Conservation (phyloP, 2,329 filamentous ascomycete genomes). For the Apiospora pterosperma region DNA sequence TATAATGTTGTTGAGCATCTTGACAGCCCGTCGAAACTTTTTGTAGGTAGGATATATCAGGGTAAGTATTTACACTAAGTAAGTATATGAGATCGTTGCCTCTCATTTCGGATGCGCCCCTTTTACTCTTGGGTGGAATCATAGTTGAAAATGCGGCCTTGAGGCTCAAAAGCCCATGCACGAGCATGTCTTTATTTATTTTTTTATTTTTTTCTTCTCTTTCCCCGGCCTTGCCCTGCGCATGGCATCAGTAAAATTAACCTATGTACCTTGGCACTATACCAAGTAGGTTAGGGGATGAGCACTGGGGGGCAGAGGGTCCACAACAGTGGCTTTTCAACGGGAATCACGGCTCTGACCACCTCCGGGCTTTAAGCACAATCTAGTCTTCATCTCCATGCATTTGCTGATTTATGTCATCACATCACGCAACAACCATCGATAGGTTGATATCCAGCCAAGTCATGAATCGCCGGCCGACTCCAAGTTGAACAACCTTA, state of each 20-base stretch:
- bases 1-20: not conserved
- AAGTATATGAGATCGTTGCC: not conserved
- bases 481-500: not conserved
- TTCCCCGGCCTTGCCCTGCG: not conserved
- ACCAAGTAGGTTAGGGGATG: not conserved
- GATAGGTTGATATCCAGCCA: not conserved
- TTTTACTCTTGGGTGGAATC: not conserved
- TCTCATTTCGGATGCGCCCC: not conserved
- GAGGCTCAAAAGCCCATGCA: not conserved
- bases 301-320: not conserved
- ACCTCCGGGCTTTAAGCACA: not conserved
- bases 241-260: not conserved
- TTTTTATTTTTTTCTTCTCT: not conserved
- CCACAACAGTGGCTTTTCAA: not conserved
- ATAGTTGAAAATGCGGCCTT: not conserved
- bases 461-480: not conserved
- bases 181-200: not conserved
- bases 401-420: not conserved
- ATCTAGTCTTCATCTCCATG: not conserved
- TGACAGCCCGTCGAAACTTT: slow-evolving; percentile 1
- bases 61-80: not conserved
- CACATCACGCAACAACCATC: not conserved
- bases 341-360: slow-evolving; percentile 1
- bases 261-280: not conserved
- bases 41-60: too few relatives aligned